Evolutionary conservation across 768 basidiomycete genomes (phyloP), one percentile per base, ranked within the genome.

Genomic region (Cubamyces sp.): DNA sequence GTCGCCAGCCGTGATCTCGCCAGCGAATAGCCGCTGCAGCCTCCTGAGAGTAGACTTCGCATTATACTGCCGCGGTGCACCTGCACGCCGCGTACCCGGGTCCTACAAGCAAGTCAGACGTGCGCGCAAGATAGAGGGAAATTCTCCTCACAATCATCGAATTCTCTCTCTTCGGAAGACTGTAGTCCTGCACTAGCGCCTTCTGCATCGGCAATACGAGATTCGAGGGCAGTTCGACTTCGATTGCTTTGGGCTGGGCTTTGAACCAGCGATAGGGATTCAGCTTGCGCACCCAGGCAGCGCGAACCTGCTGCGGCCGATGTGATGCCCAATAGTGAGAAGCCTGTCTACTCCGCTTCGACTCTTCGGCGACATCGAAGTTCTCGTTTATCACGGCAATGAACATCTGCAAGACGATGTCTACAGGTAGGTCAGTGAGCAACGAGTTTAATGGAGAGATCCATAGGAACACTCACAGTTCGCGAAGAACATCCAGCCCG

Each of bases 341-440:
- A 5, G 89, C 86, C 74, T 97, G 96, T 64, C 89, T 82, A 16
- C 83, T 82, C 54, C 88, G 86, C 78, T 98, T 98, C 26, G 87
- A 83, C 71, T 96, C 93, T 70, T 98, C 96, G 0, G 94, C 94
- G 5, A 97, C 86, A 23, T 88, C 82, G 68, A 98, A 98, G 74
- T 96, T 96, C 79, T 96, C 94, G 69, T 95, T 92, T 80, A 97
- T 94, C 47, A 96, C 94, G 37, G 96, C 96, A 69, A 98, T 92
- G 78, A 98, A 97, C 88, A 98, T 90, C 71, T 96, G 94, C 51
- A 96, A 73, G 9, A 96, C 81, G 68, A 96, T 92, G 79, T 94
- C 95, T 96, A 53, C 15, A 56, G 54, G 6, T 61, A 43, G 8
- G 40, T 58, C 41, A 65, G 50, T 26, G 49, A 45, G 15, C 34